A percentile compares a stretch with the other conserved stretches of the same genome.
Evolutionary conservation across 2,329 filamentous ascomycete genomes (phyloP).

Genomic region (Colletotrichum sp.): DNA sequence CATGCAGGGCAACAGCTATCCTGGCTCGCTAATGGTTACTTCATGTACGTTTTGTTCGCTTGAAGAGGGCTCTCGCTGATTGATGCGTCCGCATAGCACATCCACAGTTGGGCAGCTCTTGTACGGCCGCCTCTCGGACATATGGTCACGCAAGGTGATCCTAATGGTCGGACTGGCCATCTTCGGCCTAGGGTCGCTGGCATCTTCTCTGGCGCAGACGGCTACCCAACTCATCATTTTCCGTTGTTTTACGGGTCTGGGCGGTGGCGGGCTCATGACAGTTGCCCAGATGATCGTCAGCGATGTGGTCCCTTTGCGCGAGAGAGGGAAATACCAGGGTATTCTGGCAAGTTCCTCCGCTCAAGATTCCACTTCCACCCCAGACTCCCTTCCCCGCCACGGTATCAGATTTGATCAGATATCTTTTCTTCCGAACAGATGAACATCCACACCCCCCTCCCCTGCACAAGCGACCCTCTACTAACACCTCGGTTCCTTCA

Average conservation of each 20-base stretch:
- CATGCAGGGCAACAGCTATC: conserved; percentile 53
- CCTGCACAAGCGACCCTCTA: not conserved
- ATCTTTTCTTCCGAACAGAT: not conserved
- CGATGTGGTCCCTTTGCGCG: conserved; percentile 53
- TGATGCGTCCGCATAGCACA: conserved; percentile 32
- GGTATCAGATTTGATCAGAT: not conserved
- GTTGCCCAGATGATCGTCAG: conserved; percentile 51
- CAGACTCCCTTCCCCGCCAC: not conserved
- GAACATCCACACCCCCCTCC: not conserved
- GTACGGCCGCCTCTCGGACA: conserved; percentile 50
- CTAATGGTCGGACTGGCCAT: conserved; percentile 42
- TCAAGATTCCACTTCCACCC: not conserved
- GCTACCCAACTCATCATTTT: conserved; percentile 45
- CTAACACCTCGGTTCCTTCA: conserved; percentile 11
- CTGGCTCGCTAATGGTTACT: conserved; percentile 62
- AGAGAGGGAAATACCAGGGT: conserved; percentile 47
- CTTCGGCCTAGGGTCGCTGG: conserved; percentile 48
- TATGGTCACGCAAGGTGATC: conserved; percentile 50
- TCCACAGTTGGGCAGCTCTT: conserved; percentile 52
- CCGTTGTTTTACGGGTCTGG: conserved; percentile 48
- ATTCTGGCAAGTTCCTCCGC: conserved; percentile 37
- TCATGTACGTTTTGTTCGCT: conserved; percentile 47
- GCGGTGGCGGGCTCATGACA: conserved; percentile 45
- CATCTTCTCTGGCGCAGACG: conserved; percentile 44
- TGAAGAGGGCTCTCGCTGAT: not conserved